phyloP scores from a whole-genome alignment of 345 rosid genomes.

The Salix dunnii region DNA sequence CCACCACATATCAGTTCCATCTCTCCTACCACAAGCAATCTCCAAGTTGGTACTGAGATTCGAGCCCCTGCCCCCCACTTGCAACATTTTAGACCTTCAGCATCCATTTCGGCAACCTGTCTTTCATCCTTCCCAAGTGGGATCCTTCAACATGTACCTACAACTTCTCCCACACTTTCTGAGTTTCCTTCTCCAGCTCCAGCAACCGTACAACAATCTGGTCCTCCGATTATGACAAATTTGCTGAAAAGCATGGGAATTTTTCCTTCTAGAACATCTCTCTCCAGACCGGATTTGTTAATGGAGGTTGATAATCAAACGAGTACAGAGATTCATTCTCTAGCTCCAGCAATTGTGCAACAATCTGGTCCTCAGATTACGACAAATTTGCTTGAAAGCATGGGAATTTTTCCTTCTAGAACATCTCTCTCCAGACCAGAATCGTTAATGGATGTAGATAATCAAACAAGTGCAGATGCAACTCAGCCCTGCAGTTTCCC shows the following conservation, averaged over 20 bases:
- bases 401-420: conserved; percentile 8
- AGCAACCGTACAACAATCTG: conserved; percentile 18
- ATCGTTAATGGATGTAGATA: conserved; percentile 17
- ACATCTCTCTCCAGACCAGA: conserved; percentile 21
- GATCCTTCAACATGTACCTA: conserved; percentile 14
- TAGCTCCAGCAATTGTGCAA: conserved; percentile 6
- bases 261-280: conserved; percentile 11
- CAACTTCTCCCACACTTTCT: conserved; percentile 9
- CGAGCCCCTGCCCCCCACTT: conserved; percentile 58
- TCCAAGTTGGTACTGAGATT: conserved; percentile 33
- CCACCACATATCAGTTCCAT: conserved; percentile 32
- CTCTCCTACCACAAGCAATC: conserved; percentile 28
- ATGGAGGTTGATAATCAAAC: conserved; percentile 18
- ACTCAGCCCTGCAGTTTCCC: conserved; percentile 10
- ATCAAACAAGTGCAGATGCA: conserved; percentile 11
- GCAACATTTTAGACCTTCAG: conserved; percentile 40
- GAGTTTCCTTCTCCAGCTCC: conserved; percentile 13
- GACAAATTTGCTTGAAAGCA: conserved; percentile 4
- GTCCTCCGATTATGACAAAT: background rate
- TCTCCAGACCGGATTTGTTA: conserved; percentile 17
- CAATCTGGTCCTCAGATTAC: conserved; percentile 12
- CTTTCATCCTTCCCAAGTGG: conserved; percentile 18
- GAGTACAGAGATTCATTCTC: conserved; percentile 11
- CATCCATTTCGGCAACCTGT: conserved; percentile 10
- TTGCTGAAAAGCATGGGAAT: conserved; percentile 7